Percentiles rank a stretch among this genome's conserved stretches.
phyloP scores from a whole-genome alignment of 768 basidiomycete species.

The Psilocybe azurescens region DNA sequence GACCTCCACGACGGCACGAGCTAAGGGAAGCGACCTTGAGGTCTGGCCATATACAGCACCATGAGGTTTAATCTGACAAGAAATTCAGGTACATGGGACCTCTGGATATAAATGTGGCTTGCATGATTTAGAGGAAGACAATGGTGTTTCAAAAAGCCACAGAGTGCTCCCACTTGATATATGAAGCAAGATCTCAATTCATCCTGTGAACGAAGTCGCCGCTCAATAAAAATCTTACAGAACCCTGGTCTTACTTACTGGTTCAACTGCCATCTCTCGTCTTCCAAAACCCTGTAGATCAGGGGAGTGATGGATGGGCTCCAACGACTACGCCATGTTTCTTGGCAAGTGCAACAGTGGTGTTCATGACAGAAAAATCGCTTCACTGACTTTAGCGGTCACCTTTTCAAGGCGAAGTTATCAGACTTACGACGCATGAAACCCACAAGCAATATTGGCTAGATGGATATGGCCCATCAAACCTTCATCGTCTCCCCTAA shows the following conservation, averaged over 20 bases:
- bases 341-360: constrained; percentile 64
- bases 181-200: constrained; percentile 62
- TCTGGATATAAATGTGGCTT: not conserved
- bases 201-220: constrained; percentile 36
- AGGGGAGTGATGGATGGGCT: constrained; percentile 69
- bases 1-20: constrained; percentile 58
- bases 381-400: constrained; percentile 28
- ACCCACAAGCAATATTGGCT: constrained; percentile 72
- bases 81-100: not conserved
- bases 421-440: constrained; percentile 60
- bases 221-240: too few species aligned
- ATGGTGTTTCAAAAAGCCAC: constrained; percentile 60
- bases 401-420: too few species aligned
- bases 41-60: constrained; percentile 68
- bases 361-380: constrained; percentile 70
- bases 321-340: constrained; percentile 60
- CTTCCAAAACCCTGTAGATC: constrained; percentile 72
- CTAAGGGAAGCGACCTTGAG: constrained; percentile 57
- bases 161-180: constrained; percentile 72
- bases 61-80: constrained; percentile 59
- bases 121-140: constrained; percentile 62
- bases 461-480: constrained; percentile 63
- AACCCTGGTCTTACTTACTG: constrained; percentile 40
- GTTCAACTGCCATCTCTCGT: constrained; percentile 65
- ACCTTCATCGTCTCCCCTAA: constrained; percentile 53